Evolutionary conservation across 495 filamentous ascomycete species (phyloP).

Genomic region (Massariosphaeria phaeospora): DNA sequence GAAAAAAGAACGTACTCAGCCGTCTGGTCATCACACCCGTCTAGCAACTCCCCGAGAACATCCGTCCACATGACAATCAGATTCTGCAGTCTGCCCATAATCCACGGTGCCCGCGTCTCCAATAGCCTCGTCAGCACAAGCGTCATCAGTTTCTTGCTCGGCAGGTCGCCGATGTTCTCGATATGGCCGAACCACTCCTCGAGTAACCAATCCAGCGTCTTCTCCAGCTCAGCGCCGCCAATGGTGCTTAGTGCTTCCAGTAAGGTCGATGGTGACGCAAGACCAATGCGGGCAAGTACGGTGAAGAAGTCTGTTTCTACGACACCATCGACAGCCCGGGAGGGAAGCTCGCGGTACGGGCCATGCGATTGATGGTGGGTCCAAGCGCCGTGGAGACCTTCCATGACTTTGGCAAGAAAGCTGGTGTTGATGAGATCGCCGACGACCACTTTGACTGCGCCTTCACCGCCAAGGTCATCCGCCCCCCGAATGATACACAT

Average conservation of each 20-base stretch:
- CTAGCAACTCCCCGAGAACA: slow-evolving; percentile 58
- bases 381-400: slow-evolving; percentile 65
- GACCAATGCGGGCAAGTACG: slow-evolving; percentile 72
- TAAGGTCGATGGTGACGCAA: slow-evolving; percentile 64
- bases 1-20: slow-evolving; percentile 38
- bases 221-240: slow-evolving; percentile 29
- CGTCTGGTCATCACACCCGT: slow-evolving; percentile 48
- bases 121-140: slow-evolving; percentile 78
- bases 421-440: slow-evolving; percentile 62
- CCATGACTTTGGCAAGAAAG: slow-evolving; percentile 61
- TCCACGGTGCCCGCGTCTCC: slow-evolving; percentile 55
- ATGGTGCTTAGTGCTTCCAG: slow-evolving; percentile 51
- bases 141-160: slow-evolving; percentile 72
- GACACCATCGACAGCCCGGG: slow-evolving; percentile 55
- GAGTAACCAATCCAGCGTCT: slow-evolving; percentile 63
- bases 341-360: slow-evolving; percentile 46
- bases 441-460: slow-evolving; percentile 59
- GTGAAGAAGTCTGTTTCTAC: slow-evolving; percentile 77
- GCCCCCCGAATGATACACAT: slow-evolving; percentile 68
- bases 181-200: slow-evolving; percentile 86
- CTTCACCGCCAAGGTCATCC: slow-evolving; percentile 60
- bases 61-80: slow-evolving; percentile 68
- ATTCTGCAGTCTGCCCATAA: slow-evolving; percentile 57
- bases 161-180: slow-evolving; percentile 70
- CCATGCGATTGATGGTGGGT: slow-evolving; percentile 51